Evolutionary conservation across 2,329 filamentous ascomycete genomes (phyloP).

Genomic region (Leptographium galeiforme): DNA sequence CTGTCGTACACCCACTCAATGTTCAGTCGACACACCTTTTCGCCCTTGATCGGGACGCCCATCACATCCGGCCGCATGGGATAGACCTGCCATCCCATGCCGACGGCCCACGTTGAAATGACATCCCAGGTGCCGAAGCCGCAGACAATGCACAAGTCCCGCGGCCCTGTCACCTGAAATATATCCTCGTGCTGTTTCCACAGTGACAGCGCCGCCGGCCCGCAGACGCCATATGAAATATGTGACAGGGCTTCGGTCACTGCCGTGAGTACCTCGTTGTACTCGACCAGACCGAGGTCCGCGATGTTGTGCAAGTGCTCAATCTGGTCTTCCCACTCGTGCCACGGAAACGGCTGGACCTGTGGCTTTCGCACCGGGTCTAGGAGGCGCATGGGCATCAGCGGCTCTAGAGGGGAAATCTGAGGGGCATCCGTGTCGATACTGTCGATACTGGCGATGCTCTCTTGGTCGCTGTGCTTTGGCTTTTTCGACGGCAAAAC

Average conservation of each 20-base stretch:
- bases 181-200: conserved; percentile 14
- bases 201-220: conserved; percentile 28
- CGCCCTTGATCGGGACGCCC: conserved; percentile 20
- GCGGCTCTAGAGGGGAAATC: too few species aligned
- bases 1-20: conserved; percentile 21
- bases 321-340: not conserved
- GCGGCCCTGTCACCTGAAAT: conserved; percentile 15
- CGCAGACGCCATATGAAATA: conserved; percentile 32
- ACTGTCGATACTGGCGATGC: too few species aligned
- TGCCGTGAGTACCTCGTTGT: conserved; percentile 24
- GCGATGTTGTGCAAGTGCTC: conserved; percentile 1
- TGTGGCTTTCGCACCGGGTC: too few species aligned
- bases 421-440: too few species aligned
- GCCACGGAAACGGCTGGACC: too few species aligned
- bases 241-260: conserved; percentile 26
- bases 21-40: conserved; percentile 19
- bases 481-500: too few species aligned
- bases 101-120: conserved; percentile 26
- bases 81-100: conserved; percentile 18
- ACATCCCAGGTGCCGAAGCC: conserved; percentile 21
- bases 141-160: conserved; percentile 22
- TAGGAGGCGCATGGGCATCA: too few species aligned
- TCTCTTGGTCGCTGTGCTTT: too few species aligned
- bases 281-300: conserved; percentile 13
- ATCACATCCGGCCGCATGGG: conserved; percentile 24